phyloP scores from a whole-genome alignment of 1,139 yeast species.

The Blastobotrys malaysiensis region DNA sequence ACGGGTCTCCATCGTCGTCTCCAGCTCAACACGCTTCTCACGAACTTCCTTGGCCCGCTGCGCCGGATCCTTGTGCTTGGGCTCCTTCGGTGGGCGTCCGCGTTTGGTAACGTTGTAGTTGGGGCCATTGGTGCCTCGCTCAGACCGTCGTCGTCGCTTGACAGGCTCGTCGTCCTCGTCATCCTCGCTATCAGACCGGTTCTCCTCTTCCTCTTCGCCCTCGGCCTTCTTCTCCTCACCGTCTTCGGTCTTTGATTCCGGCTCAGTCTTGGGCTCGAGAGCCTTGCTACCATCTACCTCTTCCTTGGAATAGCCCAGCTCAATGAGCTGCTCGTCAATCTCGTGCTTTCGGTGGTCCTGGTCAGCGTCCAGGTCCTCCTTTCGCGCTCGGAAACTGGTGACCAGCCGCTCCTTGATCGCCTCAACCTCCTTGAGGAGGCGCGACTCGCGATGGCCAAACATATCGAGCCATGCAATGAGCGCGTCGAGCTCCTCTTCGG shows the following conservation, averaged over 20 bases:
- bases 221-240: conserved; percentile 12
- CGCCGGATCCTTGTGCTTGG: conserved; percentile 3
- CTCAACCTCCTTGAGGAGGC: conserved; percentile 56
- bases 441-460: conserved; percentile 71
- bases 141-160: conserved; percentile 19
- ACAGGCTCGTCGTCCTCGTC: conserved; percentile 21
- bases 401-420: conserved; percentile 45
- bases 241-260: conserved; percentile 12
- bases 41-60: not conserved
- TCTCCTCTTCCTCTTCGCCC: conserved; percentile 10
- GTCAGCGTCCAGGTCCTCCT: conserved; percentile 37
- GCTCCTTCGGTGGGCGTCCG: conserved; percentile 7
- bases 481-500: conserved; percentile 50
- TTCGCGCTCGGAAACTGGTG: conserved; percentile 56
- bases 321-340: conserved; percentile 20
- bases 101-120: conserved; percentile 3
- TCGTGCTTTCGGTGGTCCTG: conserved; percentile 24
- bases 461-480: conserved; percentile 65
- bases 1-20: conserved; percentile 15
- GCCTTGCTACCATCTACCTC: conserved; percentile 10
- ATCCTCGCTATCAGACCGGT: conserved; percentile 8
- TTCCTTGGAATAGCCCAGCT: conserved; percentile 24
- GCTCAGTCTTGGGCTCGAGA: too few relatives aligned
- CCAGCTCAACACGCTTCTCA: conserved; percentile 26
- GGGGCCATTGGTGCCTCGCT: conserved; percentile 5